Percentiles rank a stretch among this genome's conserved stretches.
Conservation (phyloP, 2,329 filamentous ascomycete genomes). For the Fusarium proliferatum region DNA sequence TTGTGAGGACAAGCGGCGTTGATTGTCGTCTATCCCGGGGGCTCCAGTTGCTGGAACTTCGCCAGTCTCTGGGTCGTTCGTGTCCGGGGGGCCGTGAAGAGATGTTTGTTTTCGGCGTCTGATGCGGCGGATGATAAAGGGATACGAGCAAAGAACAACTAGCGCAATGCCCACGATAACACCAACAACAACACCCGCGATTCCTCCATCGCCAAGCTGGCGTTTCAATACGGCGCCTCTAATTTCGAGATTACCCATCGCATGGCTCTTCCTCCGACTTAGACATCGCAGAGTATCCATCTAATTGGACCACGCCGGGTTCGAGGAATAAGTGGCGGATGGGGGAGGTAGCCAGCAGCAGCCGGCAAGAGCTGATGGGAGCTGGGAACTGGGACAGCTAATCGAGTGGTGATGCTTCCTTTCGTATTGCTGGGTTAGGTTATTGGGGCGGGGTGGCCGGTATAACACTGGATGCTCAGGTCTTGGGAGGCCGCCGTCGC, state of each 20-base stretch:
- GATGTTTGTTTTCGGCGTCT: conserved; percentile 45
- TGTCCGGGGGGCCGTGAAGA: conserved; percentile 22
- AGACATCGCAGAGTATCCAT: conserved; percentile 38
- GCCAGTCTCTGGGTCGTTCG: conserved; percentile 48
- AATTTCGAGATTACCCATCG: conserved; percentile 33
- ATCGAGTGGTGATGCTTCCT: conserved; percentile 22
- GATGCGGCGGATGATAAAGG: conserved; percentile 50
- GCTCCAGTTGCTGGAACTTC: conserved; percentile 30
- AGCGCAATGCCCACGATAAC: conserved; percentile 49
- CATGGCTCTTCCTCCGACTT: conserved; percentile 41
- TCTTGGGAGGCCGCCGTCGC: conserved; percentile 45
- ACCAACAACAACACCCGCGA: conserved; percentile 54
- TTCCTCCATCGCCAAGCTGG: conserved; percentile 49
- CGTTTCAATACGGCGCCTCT: conserved; percentile 42
- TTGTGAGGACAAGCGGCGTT: conserved; percentile 51
- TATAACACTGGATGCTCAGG: conserved; percentile 22
- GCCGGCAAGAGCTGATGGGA: conserved; percentile 37
- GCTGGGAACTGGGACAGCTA: conserved; percentile 25
- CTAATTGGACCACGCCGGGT: conserved; percentile 22
- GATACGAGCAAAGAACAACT: conserved; percentile 53
- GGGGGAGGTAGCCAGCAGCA: conserved; percentile 30
- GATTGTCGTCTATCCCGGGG: conserved; percentile 31
- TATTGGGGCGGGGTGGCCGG: conserved; percentile 35
- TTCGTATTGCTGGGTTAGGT: conserved; percentile 22
- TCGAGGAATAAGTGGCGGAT: conserved; percentile 22